Evolutionary conservation across 73 alveolate species (phyloP), one percentile per base, ranked within the genome.

Genomic region (Paramecium bursaria): DNA sequence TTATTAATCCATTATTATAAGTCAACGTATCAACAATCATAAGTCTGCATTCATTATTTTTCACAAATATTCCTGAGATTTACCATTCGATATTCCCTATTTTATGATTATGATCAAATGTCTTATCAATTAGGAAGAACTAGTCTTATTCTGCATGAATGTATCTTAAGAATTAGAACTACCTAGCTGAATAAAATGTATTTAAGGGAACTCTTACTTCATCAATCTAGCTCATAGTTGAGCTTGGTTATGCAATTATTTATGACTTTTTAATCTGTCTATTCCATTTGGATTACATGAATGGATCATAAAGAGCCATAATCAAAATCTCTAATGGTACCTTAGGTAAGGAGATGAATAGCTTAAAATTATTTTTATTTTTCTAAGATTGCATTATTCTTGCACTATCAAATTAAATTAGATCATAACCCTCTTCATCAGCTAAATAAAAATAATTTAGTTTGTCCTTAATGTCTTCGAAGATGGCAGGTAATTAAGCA

Each of bases 331-430:
- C 82, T 6, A 67, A 47, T 0, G 60, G 9, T 2, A 47, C 35
- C 44, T 67, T 35, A 0, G 82, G 82, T 27, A 67, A 21, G 3
- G 82, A 35, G 0, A 67, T 9, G 44, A 15, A 67, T 3, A 67
- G 60, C 44, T 57, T 67, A 42, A 67, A 67, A 67, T 67, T 67
- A 17, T 42, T 35, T 35, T 67, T 42, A 14, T 67, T 67, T 17
- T 13, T 5, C 5, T 17, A 39, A 21, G 82, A 67, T 67, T 67
- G 82, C 82, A 67, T 67, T 11, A 67, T 67, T 15, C 82, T 31
- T 3, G 82, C 82, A 67, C 82, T 39, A 11, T 67, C 57, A 67
- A 67, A 67, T 39, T 42, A 33, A 39, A 67, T 27, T 3, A 67
- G 57, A 5, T 44, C 7, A 67, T 39, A 67, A 4, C 44, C 55